Evolutionary conservation across 371 early-diverging fungal genomes (phyloP), one percentile per base, ranked within the genome.

Genomic region (Mortierella sp.): DNA sequence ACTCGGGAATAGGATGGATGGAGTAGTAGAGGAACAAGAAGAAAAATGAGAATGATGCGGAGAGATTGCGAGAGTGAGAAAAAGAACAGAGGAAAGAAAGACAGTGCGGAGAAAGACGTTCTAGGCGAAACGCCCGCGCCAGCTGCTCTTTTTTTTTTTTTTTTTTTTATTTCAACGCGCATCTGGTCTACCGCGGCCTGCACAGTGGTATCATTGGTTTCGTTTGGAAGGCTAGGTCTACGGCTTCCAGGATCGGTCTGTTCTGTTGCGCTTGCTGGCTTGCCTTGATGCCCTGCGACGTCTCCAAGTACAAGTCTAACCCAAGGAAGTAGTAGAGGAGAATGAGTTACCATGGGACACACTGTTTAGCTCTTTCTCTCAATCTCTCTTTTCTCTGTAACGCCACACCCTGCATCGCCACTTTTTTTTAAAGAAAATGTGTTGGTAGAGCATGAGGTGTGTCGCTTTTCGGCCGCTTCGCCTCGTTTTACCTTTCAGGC

Each of bases 251-350:
- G 44, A 73, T 59, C 6, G 58, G 58, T 26, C 57, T 70, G 58
- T 79, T 79, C 45, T 61, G 56, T 26, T 79, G 56, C 7, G 80
- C 70, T 44, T 79, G 80, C 47, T 79, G 57, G 50, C 80, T 79
- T 6, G 80, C 80, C 61, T 73, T 79, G 65, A 79, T 79, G 4
- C 80, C 80, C 23, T 70, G 73, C 0, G 74, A 65, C 16, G 73
- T 79, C 53, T 70, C 58, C 61, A 79, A 45, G 67, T 79, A 79
- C 47, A 79, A 67, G 50, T 79, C 80, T 79, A 62, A n/a, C n/a
- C n/a, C 37, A 37, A 37, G 37, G 37, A 9, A 37, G 37, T 37
- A 5, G 37, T 5, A 37, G 9, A 37, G 9, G 9, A 37, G 9
- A 9, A 9, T 37, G 37, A 37, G 37, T 37, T 37, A 9, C 37